Base-by-base conservation (phyloP, 148 eudicot species). In the Mesembryanthemum crystallinum region DNA sequence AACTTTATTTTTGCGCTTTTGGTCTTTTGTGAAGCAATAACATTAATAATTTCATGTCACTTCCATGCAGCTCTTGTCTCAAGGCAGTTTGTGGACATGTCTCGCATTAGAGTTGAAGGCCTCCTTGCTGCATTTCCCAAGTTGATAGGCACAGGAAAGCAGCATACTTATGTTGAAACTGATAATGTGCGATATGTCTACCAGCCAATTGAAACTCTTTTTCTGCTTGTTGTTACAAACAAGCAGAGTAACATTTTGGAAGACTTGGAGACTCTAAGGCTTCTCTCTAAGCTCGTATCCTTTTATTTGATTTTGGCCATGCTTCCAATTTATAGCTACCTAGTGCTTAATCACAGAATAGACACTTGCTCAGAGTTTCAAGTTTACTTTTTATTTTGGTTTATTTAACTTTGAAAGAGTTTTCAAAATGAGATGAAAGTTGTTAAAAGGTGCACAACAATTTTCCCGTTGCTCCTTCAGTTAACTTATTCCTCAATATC, bases 201-300 rank as follows among this genome's bases (percentile, higher is more conserved):
- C 82, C 99, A 96, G 89, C 98, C 97, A 30, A 92, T 96, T 24
- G 99, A 96, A 80, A 29, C 90, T 66, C 85, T 96, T 9, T 95
- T 81, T 79, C 73, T 95, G 93, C 86, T 95, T 74, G 92, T 95
- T 79, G 91, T 92, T 43, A 95, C 99, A 45, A 95, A 89, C 80
- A 95, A 92, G 80, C 94, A 92, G 82, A 95, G 99, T 86, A 95
- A 95, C 85, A 96, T 96, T 79, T 94, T 96, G 86, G 98, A 96
- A 84, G 99, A 96, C 85, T 77, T 96, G 89, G 99, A 96, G 79
- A 96, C 99, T 60, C 80, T 96, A 72, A 88, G 99, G 86, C 88
- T 92, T 78, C 97, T 96, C 37, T 96, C 99, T 69, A 92, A 96
- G 81, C 87, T 96, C 23, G 99, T 96, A 96, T 86, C 88, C 91